These are phyloP conservation scores for Murraya paniculata DNA, from an alignment of 345 rosid genomes.

Conservation along the genomic window DNA sequence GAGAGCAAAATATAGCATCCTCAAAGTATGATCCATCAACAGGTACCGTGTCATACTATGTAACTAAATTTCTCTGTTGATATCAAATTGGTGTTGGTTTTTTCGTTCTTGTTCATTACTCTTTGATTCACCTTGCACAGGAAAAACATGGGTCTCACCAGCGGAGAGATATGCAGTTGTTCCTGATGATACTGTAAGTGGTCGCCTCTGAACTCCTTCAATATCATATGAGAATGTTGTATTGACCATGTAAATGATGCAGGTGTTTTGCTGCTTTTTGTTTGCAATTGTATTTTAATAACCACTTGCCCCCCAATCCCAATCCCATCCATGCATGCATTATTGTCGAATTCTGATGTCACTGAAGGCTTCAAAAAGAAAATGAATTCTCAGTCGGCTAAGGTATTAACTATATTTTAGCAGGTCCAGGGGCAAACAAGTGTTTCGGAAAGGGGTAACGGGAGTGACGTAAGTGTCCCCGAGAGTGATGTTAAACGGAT, in stretches of 20 bases:
- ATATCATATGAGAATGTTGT: background rate
- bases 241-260: background rate
- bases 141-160: conserved; percentile 84
- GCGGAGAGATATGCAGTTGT: conserved; percentile 92
- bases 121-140: conserved; percentile 32
- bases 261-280: background rate
- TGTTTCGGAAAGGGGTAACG: conserved; percentile 38
- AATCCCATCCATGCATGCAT: background rate
- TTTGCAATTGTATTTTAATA: background rate
- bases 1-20: conserved; percentile 69
- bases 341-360: background rate
- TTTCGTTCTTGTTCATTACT: background rate
- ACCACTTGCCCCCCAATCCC: background rate
- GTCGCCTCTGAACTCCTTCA: background rate
- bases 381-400: background rate
- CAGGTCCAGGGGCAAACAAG: conserved; percentile 42
- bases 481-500: conserved; percentile 66
- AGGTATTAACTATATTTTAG: background rate
- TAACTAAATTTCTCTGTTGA: background rate
- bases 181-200: conserved; percentile 80
- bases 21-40: conserved; percentile 61
- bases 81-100: background rate
- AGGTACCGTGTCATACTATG: conserved; percentile 38
- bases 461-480: conserved; percentile 70
- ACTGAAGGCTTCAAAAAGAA: background rate